Evolutionary conservation across 2,329 filamentous ascomycete species (phyloP), one percentile per base, ranked within the genome.

Genomic region (Colletotrichum camelliae): DNA sequence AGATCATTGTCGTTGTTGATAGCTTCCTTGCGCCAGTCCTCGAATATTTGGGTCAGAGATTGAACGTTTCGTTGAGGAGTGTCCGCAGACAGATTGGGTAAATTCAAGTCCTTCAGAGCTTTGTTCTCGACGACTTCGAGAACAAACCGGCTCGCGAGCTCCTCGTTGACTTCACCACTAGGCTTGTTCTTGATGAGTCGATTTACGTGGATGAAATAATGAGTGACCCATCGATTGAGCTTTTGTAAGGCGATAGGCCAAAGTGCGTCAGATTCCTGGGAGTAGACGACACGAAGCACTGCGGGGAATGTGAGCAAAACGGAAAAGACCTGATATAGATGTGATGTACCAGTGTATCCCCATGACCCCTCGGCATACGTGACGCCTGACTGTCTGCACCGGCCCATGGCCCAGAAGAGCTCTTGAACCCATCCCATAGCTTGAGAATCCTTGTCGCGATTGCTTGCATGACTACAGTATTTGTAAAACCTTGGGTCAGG

Each of bases 1-100:
- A 48, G 1, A n/a, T 48, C 5, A 3, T 1, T 4, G 9, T 4
- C 6, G 2, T 48, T 10, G 5, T 3, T 5, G 21, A 21, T 2
- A 5, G 43, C 43, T 1, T 21, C 1, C 1, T n/a, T 48, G 5
- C 43, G 43, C 43, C 43, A 48, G 43, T 2, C 9, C 0, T n/a
- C 10, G n/a, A 48, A 48, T 5, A 48, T 4, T 48, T 13, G 43
- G 1, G 10, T 4, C 0, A 48, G 43, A 2, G 43, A 21, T 48
- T 21, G 43, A 2, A 48, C 2, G 5, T 48, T 5, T 48, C 0
- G 18, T 48, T 48, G 43, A 7, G 18, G 0, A 13, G 43, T 48
- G 13, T 48, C 3, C 10, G 0, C 43, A 13, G 43, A 48, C 1
- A 48, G 43, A 48, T 48, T 48, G 0, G 0, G 1, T 48, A 48